These are phyloP conservation scores for Xanthoparmelia taractica DNA, from an alignment of 495 filamentous ascomycete species.

Conservation along the genomic window DNA sequence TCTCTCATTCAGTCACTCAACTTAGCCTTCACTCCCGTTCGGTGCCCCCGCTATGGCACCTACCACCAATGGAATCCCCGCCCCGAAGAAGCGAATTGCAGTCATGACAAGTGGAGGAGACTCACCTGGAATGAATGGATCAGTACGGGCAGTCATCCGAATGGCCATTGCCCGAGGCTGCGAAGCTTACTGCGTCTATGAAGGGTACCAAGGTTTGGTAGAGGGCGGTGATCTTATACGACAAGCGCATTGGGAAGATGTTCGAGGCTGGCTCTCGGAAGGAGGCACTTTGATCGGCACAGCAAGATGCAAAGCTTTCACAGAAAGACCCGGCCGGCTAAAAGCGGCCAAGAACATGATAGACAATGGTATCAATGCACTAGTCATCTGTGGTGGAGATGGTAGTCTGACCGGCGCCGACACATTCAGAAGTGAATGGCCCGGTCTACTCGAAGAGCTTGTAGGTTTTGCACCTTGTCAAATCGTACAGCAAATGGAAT, in stretches of 20 bases:
- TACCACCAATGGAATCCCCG: constrained; percentile 11
- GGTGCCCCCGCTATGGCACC: constrained; percentile 15
- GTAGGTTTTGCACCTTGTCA: constrained; percentile 32
- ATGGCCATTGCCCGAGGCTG: constrained; percentile 83
- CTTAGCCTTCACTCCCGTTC: no score
- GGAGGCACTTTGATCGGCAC: constrained; percentile 97
- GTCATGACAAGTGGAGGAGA: constrained; percentile 97
- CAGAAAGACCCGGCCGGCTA: constrained; percentile 73
- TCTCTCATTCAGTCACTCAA: background rate
- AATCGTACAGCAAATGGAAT: background rate
- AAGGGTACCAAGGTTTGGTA: constrained; percentile 95
- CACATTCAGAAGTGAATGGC: constrained; percentile 87
- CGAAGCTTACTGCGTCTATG: constrained; percentile 81
- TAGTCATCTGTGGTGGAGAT: constrained; percentile 96
- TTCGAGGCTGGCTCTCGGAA: constrained; percentile 87
- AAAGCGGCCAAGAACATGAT: constrained; percentile 89
- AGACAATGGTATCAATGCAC: constrained; percentile 82
- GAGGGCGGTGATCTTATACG: constrained; percentile 80
- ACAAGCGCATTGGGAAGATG: constrained; percentile 86
- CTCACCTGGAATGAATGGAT: constrained; percentile 96
- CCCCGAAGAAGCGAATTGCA: constrained; percentile 58
- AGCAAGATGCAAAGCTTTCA: constrained; percentile 83
- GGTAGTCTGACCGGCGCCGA: constrained; percentile 96
- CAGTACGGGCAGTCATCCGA: constrained; percentile 86
- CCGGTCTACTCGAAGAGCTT: constrained; percentile 73